Base-by-base conservation (phyloP, 2,329 filamentous ascomycete genomes). In the Botrytis byssoidea region DNA sequence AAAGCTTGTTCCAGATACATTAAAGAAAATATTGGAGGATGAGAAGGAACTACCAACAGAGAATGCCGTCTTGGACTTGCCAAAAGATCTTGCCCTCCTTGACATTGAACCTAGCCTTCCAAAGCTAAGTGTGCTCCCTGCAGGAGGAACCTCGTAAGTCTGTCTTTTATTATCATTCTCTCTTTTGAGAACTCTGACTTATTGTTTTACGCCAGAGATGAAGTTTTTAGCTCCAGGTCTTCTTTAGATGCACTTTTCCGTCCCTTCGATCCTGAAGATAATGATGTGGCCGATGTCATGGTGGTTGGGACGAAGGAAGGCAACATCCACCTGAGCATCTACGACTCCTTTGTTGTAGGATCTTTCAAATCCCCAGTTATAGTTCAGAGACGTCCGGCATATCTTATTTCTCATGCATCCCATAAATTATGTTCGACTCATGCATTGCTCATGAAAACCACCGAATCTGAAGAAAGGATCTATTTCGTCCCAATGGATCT, bases 321-420 rank as follows among this genome's bases (percentile, higher is more conserved):
- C 14, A 87, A 85, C 29, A 85, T 97, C 20, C 91, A 95, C 80
- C 85, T 97, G 29, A 93, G 90, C 77, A 93, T 97, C 66, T 95
- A 95, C 81, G 92, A 97, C 81, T 95, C 92, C 9, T 93, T 97
- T 78, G 87, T 92, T 74, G 91, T 97, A 74, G 93, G 94, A 5
- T 87, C 83, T 20, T 90, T 94, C 75, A 81, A 84, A 74, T 86
- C 84, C 42, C 80, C 82, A 2, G 84, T 83, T 6, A 79, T 75
- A 73, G 81, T 80, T 79, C 70, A 76, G 35, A 74, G 75, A 61
- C 65, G 51, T 63, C 71, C 70, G 6, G 78, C 63, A 78, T 79
- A 42, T 74, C 83, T 87, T 18, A 77, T 88, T 40, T 80, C 84
- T 29, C 93, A 97, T 80, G 86, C 91, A 44, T 93, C 92, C 14